phyloP scores from a whole-genome alignment of 2,329 filamentous ascomycete genomes.

The Camillea tinctor region DNA sequence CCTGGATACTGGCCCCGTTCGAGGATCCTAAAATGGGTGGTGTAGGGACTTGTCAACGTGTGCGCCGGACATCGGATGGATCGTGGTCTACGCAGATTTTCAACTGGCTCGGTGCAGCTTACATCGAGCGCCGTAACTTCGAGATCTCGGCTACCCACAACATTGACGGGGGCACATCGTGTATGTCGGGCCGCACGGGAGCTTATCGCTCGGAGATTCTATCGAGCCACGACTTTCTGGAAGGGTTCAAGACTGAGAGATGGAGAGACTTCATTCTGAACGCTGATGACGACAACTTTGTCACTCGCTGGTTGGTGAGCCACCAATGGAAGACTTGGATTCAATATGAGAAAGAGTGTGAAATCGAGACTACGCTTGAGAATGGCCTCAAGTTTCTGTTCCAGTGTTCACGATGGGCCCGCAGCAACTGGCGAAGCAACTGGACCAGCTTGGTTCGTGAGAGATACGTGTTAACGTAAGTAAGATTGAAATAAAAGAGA shows the following conservation, averaged over 20 bases:
- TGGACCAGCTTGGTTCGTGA: slow-evolving; percentile 85
- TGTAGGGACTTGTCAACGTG: slow-evolving; percentile 86
- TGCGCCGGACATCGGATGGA: slow-evolving; percentile 65
- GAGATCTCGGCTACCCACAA: slow-evolving; percentile 95
- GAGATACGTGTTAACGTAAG: slow-evolving; percentile 83
- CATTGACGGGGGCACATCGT: slow-evolving; percentile 93
- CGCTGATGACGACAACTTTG: slow-evolving; percentile 97
- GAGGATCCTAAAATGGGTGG: slow-evolving; percentile 81
- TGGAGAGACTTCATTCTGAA: slow-evolving; percentile 90
- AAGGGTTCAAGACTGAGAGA: slow-evolving; percentile 87
- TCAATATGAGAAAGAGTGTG: slow-evolving; percentile 88
- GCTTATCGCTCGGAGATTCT: slow-evolving; percentile 89
- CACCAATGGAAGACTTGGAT: slow-evolving; percentile 93
- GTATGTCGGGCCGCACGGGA: slow-evolving; percentile 91
- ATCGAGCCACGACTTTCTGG: slow-evolving; percentile 78
- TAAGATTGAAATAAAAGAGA: slow-evolving; percentile 26
- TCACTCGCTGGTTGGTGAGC: slow-evolving; percentile 91
- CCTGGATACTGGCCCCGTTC: slow-evolving; percentile 91
- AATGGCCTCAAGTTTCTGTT: slow-evolving; percentile 85
- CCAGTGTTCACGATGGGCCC: slow-evolving; percentile 91
- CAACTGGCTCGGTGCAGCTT: slow-evolving; percentile 89
- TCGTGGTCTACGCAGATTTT: slow-evolving; percentile 65
- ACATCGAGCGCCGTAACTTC: slow-evolving; percentile 92
- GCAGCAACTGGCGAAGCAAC: slow-evolving; percentile 98
- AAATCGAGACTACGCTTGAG: slow-evolving; percentile 90